Percentiles rank a stretch among this genome's conserved stretches.
phyloP scores from a whole-genome alignment of 2,329 filamentous ascomycete genomes.

The Dendrostoma leiphaemia region DNA sequence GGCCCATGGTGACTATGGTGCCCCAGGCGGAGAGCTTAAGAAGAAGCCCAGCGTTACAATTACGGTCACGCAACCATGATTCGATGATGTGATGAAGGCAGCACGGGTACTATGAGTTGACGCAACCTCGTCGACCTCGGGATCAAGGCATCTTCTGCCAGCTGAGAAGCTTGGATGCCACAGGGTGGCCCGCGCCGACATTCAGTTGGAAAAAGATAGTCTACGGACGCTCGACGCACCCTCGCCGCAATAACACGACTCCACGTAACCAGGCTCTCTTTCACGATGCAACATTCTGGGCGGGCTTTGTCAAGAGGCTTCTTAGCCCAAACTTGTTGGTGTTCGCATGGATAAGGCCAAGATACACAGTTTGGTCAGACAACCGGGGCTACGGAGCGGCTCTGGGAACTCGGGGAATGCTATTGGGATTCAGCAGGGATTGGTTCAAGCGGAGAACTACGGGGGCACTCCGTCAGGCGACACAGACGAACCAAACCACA shows the following conservation, averaged over 20 bases:
- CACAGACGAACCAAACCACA: not conserved
- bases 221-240: not conserved
- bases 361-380: not conserved
- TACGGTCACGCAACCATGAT: not conserved
- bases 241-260: not conserved
- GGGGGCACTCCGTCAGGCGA: not conserved
- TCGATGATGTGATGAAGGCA: not conserved
- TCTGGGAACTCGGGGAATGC: not conserved
- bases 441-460: too few species aligned
- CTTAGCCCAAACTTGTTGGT: not conserved
- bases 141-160: not conserved
- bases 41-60: constrained; percentile 38
- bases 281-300: not conserved
- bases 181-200: not conserved
- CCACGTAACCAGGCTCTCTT: too few species aligned
- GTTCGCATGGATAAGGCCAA: too few species aligned
- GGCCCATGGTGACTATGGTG: constrained; percentile 28
- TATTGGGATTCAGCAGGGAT: not conserved
- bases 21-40: constrained; percentile 28
- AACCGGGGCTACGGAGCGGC: too few species aligned
- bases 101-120: not conserved
- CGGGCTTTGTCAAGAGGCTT: not conserved
- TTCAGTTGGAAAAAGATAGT: not conserved
- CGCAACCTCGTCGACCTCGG: not conserved
- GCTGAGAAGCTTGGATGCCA: not conserved